These are phyloP conservation scores for Cutaneotrichosporon spelunceum DNA, from an alignment of 1,284 basidiomycete genomes.

Conservation along the genomic window DNA sequence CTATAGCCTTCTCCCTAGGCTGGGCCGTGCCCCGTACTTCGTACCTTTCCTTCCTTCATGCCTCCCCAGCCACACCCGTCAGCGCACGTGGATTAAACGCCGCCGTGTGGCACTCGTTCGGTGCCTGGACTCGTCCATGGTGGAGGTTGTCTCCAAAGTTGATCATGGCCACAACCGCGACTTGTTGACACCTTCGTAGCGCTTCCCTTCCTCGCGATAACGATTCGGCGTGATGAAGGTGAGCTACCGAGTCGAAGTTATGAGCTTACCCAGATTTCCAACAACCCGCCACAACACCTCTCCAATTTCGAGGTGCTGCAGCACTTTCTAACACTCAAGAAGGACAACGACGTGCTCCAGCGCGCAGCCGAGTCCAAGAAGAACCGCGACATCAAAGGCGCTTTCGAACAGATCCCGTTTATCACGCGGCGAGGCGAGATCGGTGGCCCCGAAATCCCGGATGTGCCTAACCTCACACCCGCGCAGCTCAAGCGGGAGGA, in stretches of 20 bases:
- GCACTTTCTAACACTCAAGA: constrained; percentile 65
- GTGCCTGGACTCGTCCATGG: neutral
- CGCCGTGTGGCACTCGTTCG: neutral
- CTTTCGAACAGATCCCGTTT: constrained; percentile 17
- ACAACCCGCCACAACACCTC: constrained; percentile 71
- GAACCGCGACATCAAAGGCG: constrained; percentile 15
- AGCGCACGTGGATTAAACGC: neutral
- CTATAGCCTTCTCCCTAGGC: too few species aligned
- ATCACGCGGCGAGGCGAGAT: constrained; percentile 8
- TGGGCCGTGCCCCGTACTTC: too few species aligned
- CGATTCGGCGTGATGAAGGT: constrained; percentile 19
- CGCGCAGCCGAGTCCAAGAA: constrained; percentile 57
- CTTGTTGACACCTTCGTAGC: neutral
- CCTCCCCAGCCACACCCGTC: neutral
- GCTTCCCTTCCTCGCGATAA: neutral
- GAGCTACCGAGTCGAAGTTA: neutral
- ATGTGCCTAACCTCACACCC: constrained; percentile 34
- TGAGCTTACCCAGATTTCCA: constrained; percentile 62
- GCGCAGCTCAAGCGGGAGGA: constrained; percentile 55
- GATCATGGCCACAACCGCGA: neutral
- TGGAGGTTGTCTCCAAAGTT: constrained; percentile 3
- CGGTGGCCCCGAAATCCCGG: constrained; percentile 35
- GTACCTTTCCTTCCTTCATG: too few species aligned
- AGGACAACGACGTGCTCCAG: constrained; percentile 65
- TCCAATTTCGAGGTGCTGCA: constrained; percentile 81